phyloP scores from a whole-genome alignment of 148 eudicot species.

The Nepenthes mirabilis region DNA sequence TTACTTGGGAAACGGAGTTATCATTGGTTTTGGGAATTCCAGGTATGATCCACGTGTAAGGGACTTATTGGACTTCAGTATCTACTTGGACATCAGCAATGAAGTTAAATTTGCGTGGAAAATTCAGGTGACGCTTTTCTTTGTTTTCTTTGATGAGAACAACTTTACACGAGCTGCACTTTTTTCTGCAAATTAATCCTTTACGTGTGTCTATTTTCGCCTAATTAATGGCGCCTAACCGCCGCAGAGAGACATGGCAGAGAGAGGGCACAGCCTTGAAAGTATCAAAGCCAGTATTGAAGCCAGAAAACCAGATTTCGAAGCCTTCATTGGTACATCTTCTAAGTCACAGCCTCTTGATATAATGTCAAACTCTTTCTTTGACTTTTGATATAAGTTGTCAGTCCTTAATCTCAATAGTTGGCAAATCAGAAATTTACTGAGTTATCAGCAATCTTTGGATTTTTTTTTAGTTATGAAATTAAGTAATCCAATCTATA shows the following conservation, averaged over 20 bases:
- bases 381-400: conserved; percentile 1
- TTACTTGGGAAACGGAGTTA: not conserved
- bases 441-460: too few relatives aligned
- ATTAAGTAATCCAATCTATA: too few relatives aligned
- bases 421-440: too few relatives aligned
- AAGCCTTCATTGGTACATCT: conserved; percentile 77
- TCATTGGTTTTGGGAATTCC: not conserved
- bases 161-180: not conserved
- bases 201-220: not conserved
- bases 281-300: conserved; percentile 98
- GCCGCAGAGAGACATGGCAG: conserved; percentile 96
- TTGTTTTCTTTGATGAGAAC: not conserved
- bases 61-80: conserved; percentile 89
- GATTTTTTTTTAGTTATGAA: too few relatives aligned
- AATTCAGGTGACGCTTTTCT: conserved; percentile 49
- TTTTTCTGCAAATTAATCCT: not conserved
- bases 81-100: conserved; percentile 89
- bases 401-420: too few relatives aligned
- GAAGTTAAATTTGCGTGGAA: conserved; percentile 98
- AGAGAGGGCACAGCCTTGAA: conserved; percentile 96
- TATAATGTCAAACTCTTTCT: not conserved
- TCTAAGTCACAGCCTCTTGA: too few relatives aligned
- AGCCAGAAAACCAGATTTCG: conserved; percentile 97
- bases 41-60: conserved; percentile 90
- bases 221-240: not conserved